Evolutionary conservation across 2,329 filamentous ascomycete genomes (phyloP).

Genomic region (Fusarium ramigenum): DNA sequence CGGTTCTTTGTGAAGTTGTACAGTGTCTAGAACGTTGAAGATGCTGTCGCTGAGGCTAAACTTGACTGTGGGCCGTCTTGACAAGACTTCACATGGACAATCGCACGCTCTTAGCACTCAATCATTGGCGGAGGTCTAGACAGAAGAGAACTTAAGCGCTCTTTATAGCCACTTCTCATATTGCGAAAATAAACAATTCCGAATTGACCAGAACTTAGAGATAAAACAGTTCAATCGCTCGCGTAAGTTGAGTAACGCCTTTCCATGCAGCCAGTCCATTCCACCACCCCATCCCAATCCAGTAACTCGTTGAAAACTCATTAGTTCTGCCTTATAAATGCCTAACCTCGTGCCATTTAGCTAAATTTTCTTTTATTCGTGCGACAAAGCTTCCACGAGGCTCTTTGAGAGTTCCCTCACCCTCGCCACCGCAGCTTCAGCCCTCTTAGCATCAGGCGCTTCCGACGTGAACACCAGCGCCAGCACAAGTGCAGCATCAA

Average conservation of each 20-base stretch:
- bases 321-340: rapidly evolving
- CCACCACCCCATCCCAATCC: neutral
- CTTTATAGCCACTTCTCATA: rapidly evolving
- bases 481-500: slow-evolving; percentile 16
- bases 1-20: too few relatives aligned
- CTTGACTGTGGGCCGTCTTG: too few relatives aligned
- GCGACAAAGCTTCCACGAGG: neutral
- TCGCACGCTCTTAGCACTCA: neutral
- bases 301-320: neutral
- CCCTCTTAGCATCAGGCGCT: neutral
- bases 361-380: too few relatives aligned
- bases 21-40: neutral
- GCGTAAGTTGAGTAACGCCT: neutral
- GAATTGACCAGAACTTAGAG: rapidly evolving
- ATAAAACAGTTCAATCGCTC: neutral
- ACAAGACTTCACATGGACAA: neutral
- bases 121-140: neutral
- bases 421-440: neutral
- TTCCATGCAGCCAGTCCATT: neutral
- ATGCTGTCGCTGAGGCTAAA: too few relatives aligned
- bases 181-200: rapidly evolving
- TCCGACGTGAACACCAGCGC: slow-evolving; percentile 3
- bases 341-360: too few relatives aligned
- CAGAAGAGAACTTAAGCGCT: rapidly evolving
- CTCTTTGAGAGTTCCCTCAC: neutral